Evolutionary conservation across 306 rosid species (phyloP).

Genomic region (Fragaria vesca): DNA sequence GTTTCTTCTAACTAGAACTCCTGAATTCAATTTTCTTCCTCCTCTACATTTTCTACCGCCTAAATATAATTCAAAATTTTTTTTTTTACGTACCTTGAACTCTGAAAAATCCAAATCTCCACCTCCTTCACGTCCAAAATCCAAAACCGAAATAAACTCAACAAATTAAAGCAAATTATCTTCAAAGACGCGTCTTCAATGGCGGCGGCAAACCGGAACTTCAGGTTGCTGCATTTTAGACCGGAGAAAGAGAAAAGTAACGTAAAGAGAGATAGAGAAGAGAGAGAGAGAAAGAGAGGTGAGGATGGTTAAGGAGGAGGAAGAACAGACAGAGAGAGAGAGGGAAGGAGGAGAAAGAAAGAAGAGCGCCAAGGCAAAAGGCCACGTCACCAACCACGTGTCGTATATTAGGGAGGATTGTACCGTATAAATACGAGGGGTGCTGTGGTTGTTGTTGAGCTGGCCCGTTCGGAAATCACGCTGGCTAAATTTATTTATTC

Average conservation of each 20-base stretch:
- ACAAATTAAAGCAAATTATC: not conserved
- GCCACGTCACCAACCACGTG: constrained; percentile 97
- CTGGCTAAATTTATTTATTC: constrained; percentile 46
- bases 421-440: constrained; percentile 51
- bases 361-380: constrained; percentile 51
- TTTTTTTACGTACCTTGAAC: constrained; percentile 43
- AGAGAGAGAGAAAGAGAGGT: constrained; percentile 20
- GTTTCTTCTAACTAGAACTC: not conserved
- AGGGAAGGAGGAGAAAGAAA: constrained; percentile 24
- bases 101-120: constrained; percentile 15
- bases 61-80: constrained; percentile 1
- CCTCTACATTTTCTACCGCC: constrained; percentile 19
- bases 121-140: constrained; percentile 8
- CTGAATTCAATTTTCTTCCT: constrained; percentile 9
- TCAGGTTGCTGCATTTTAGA: constrained; percentile 29
- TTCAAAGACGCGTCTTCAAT: constrained; percentile 21
- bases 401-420: constrained; percentile 27
- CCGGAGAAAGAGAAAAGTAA: constrained; percentile 10
- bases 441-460: constrained; percentile 64
- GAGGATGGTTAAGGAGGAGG: constrained; percentile 10
- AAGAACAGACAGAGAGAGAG: not conserved
- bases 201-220: not conserved
- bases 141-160: not conserved
- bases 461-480: constrained; percentile 67
- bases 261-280: not conserved